These are phyloP conservation scores for Corchorus olitorius DNA, from an alignment of 345 rosid species.

Conservation along the genomic window DNA sequence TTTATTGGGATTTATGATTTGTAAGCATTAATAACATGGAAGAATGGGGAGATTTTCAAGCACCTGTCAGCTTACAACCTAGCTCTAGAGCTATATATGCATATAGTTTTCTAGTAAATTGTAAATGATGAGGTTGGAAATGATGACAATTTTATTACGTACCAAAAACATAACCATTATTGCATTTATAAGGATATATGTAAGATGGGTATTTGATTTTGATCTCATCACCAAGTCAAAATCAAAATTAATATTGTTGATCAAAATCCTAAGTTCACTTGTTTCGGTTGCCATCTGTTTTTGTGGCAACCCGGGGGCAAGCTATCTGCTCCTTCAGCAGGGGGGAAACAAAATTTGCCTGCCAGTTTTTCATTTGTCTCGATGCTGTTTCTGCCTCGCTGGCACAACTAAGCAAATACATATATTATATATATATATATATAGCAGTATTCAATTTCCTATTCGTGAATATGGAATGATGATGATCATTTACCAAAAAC, in stretches of 20 bases:
- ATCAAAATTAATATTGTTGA: not conserved
- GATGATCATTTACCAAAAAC: not conserved
- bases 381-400: not conserved
- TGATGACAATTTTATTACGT: not conserved
- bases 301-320: not conserved
- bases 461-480: not conserved
- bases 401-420: not conserved
- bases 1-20: too few relatives aligned
- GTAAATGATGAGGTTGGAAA: not conserved
- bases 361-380: not conserved
- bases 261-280: not conserved
- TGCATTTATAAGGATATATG: not conserved
- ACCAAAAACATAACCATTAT: not conserved
- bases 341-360: not conserved
- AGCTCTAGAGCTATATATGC: not conserved
- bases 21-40: too few relatives aligned
- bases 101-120: not conserved
- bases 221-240: not conserved
- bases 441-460: not conserved
- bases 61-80: not conserved
- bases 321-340: not conserved
- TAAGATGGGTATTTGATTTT: not conserved
- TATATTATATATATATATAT: too few relatives aligned
- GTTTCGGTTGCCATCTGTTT: not conserved
- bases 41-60: not conserved